A percentile compares a stretch with the other conserved stretches of the same genome.
phyloP scores from a whole-genome alignment of 2,329 filamentous ascomycete genomes.

The Alternaria dauci region DNA sequence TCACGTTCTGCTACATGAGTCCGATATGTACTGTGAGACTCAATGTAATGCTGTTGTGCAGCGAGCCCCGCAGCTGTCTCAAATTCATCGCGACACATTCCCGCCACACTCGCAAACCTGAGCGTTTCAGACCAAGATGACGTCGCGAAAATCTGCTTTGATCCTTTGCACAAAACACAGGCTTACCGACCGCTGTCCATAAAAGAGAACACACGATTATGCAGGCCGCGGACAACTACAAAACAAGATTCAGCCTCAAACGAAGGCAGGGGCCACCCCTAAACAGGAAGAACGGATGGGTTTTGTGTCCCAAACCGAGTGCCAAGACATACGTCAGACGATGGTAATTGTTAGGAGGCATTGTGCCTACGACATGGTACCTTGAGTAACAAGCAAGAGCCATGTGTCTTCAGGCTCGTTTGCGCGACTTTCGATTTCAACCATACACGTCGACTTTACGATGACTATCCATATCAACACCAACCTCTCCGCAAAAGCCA shows the following conservation, averaged over 20 bases:
- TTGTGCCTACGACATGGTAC: constrained; percentile 3
- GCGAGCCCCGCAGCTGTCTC: not conserved
- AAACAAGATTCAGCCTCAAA: constrained; percentile 8
- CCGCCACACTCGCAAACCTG: not conserved
- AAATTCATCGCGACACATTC: not conserved
- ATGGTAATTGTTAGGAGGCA: constrained; percentile 10
- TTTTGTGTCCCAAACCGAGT: not conserved
- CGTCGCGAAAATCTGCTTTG: not conserved
- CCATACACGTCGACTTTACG: not conserved
- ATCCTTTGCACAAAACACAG: not conserved
- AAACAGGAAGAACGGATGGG: not conserved
- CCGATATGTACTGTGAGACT: not conserved
- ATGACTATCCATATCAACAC: constrained; percentile 8
- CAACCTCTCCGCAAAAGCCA: not conserved
- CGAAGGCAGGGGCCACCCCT: not conserved
- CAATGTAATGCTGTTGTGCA: not conserved
- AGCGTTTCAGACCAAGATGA: not conserved
- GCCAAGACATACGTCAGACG: constrained; percentile 21
- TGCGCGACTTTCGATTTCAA: not conserved
- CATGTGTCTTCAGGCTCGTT: not conserved
- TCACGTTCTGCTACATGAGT: not conserved
- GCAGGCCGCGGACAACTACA: not conserved
- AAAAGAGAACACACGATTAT: not conserved
- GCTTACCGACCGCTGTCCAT: not conserved
- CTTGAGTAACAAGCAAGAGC: not conserved